phyloP scores from a whole-genome alignment of 306 rosid genomes.

The Ziziphus jujuba region DNA sequence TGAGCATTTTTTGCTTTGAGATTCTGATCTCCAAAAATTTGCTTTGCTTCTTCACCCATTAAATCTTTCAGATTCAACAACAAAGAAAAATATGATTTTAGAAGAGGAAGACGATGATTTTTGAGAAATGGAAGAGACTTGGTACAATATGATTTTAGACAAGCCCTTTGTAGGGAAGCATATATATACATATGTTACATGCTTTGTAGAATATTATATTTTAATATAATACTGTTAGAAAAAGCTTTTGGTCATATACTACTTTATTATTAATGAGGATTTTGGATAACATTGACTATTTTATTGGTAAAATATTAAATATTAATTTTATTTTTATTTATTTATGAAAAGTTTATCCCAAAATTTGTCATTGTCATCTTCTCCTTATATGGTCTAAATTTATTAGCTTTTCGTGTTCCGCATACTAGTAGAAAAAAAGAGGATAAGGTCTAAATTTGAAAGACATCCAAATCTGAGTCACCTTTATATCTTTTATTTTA shows the following conservation, averaged over 20 bases:
- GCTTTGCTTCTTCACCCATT: neutral
- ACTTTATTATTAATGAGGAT: slow-evolving; percentile 24
- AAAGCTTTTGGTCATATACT: too few relatives aligned
- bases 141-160: slow-evolving; percentile 13
- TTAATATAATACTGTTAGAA: too few relatives aligned
- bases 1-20: too few relatives aligned
- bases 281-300: slow-evolving; percentile 41
- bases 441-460: slow-evolving; percentile 71
- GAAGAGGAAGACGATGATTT: neutral
- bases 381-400: slow-evolving; percentile 48
- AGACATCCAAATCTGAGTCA: slow-evolving; percentile 65
- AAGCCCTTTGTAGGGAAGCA: slow-evolving; percentile 17
- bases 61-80: slow-evolving; percentile 26
- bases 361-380: slow-evolving; percentile 40
- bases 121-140: slow-evolving; percentile 1
- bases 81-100: neutral
- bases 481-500: slow-evolving; percentile 27
- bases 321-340: neutral
- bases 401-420: slow-evolving; percentile 23
- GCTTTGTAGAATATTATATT: too few relatives aligned
- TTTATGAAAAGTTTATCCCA: slow-evolving; percentile 15
- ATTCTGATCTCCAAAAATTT: too few relatives aligned
- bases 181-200: slow-evolving; percentile 1
- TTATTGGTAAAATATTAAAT: slow-evolving; percentile 5
- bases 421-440: slow-evolving; percentile 40